These are phyloP conservation scores for Viridothelium virens DNA, from an alignment of 495 filamentous ascomycete genomes.

Conservation along the genomic window DNA sequence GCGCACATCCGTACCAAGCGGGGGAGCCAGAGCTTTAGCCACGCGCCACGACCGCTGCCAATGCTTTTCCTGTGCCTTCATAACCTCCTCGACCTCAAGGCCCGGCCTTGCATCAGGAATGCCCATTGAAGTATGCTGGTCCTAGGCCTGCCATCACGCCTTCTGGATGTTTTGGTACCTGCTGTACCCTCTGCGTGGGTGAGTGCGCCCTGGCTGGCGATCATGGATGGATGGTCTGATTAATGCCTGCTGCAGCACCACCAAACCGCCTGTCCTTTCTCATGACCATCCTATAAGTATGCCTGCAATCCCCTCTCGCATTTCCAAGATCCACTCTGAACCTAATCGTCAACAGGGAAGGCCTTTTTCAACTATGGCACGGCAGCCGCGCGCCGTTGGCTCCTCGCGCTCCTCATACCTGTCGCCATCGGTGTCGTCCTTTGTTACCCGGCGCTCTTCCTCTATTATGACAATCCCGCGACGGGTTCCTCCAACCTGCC, in stretches of 20 bases:
- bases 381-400: constrained; percentile 57
- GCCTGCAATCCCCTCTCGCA: neutral
- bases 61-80: constrained; percentile 3
- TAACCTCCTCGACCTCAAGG: constrained; percentile 1
- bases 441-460: constrained; percentile 59
- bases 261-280: constrained; percentile 53
- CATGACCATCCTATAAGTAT: constrained; percentile 51
- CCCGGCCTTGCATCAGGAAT: neutral
- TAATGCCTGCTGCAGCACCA: constrained; percentile 34
- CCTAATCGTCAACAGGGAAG: constrained; percentile 9
- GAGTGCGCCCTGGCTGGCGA: constrained; percentile 26
- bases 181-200: constrained; percentile 57
- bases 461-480: constrained; percentile 52
- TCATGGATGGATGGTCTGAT: constrained; percentile 18
- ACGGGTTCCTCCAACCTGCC: constrained; percentile 55
- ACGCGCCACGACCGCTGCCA: neutral
- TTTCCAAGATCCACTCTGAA: neutral
- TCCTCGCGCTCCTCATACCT: constrained; percentile 56
- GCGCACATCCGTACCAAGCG: constrained; percentile 2
- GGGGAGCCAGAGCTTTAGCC: constrained; percentile 5
- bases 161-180: constrained; percentile 44
- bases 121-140: neutral
- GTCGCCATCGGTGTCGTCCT: constrained; percentile 54
- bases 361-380: constrained; percentile 57
- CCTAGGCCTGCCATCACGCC: constrained; percentile 4